Evolutionary conservation across 1,284 basidiomycete genomes (phyloP), one percentile per base, ranked within the genome.

Genomic region (Vanrija pseudolonga): DNA sequence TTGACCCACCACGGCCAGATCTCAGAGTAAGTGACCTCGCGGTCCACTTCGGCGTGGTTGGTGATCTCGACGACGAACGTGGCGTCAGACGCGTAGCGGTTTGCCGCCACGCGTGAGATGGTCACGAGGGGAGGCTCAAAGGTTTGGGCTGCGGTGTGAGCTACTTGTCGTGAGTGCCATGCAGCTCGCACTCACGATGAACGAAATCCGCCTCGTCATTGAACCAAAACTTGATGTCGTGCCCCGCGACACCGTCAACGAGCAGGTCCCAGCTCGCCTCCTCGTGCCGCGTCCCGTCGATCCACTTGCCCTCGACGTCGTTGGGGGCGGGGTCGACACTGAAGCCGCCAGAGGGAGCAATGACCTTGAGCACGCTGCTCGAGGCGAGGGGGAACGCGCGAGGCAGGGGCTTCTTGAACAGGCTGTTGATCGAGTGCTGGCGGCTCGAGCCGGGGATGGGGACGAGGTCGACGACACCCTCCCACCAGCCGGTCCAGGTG

Each of bases 1-100:
- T 89, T 87, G 47, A 98, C 81, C 68, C 93, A 87, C 86, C 92
- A 96, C 3, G 95, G 95, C 80, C 96, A 85, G 2, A 88, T 87
- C 74, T 98, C 96, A 50, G 91, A 82, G 76, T 95, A 97, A 8
- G 87, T 75, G 0, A 86, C 80, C 26, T 81, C 76, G 28, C 86
- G 73, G 2, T 81, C 69, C 0, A 71, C 62, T 6, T 80, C 66
- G 18, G 79, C 78, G 50, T 84, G 81, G 70, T 97, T 97, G 15
- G 72, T 80, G 47, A 98, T 75, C 20, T 81, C 79, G 7, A 95
- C 75, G 32, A 82, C 81, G 17, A 98, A 83, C 23, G 81, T 80
- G 2, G 90, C 90, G 56, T 78, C 83, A 22, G 83, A 87, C 69
- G 95, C 94, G 48, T 84, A 86, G 9, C 85, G 80, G 5, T 91